Evolutionary conservation across 2,329 filamentous ascomycete species (phyloP), one percentile per base, ranked within the genome.

Genomic region (Colletotrichum sp.): DNA sequence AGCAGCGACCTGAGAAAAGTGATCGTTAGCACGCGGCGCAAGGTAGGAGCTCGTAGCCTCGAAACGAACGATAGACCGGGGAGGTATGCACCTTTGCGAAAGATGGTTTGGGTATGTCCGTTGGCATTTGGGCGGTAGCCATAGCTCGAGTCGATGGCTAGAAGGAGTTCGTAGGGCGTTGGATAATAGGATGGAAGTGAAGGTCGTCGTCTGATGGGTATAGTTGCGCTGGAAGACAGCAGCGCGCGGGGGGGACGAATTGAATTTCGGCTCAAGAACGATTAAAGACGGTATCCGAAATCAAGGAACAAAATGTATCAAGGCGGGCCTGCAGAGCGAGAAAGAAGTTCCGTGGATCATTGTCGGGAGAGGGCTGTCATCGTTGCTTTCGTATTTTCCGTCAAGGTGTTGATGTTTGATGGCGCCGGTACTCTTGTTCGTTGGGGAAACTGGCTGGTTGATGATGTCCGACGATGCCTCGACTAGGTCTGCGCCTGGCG

Each of bases 1-100:
- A 70, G 89, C 89, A 79, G 88, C 89, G 78, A 90, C 87, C 89
- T 91, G 71, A 75, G 68, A 76, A 60, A 34, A 78, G 59, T 76
- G 60, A 76, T 62, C 26, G 78, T 82, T 72, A 82, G 79, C 72
- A 60, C 57, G 32, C 21, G 26, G 44, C 59, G 49, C 26, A 13
- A 60, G 49, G 52, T 21, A 21, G 44, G 60, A 55, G 39, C 68
- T 34, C 52, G 13, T 55, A 39, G 36, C 26, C 68, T 67, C 63
- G 63, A 16, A 65, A 49, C 44, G 44, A 21, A 32, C 32, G 16
- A 32, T 30, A 24, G 30, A 57, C 15, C 32, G 32, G 12, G 30
- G 28, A 15, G 39, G 52, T 76, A 80, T 88, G 75, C 87, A 95
- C 94, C 90, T 95, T 95, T 85, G 94, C 94, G 88, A 96, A 96